Evolutionary conservation across 2,329 filamentous ascomycete species (phyloP).

Genomic region (Sporothrix brunneoviolacea): DNA sequence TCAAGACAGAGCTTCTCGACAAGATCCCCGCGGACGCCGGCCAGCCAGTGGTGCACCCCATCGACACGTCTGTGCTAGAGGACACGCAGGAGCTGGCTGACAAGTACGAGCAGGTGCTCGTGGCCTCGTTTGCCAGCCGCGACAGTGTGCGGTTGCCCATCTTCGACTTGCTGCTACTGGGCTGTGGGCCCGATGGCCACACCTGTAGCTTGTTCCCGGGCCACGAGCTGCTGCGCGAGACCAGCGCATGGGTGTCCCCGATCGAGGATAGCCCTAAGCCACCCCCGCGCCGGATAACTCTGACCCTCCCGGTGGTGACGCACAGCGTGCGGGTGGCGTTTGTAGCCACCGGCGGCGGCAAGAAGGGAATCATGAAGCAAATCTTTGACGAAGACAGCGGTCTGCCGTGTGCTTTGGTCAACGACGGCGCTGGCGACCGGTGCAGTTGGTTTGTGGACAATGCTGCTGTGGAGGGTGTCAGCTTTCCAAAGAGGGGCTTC

Average conservation of each 20-base stretch:
- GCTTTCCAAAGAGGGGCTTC: constrained; percentile 68
- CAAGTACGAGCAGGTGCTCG: constrained; percentile 83
- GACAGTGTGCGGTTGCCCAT: constrained; percentile 92
- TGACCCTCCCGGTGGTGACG: constrained; percentile 84
- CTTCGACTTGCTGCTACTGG: constrained; percentile 89
- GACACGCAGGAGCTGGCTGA: constrained; percentile 91
- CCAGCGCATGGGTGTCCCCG: constrained; percentile 82
- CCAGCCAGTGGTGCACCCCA: constrained; percentile 68
- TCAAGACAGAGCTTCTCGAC: constrained; percentile 82
- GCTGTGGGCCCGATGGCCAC: constrained; percentile 92
- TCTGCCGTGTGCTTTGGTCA: constrained; percentile 82
- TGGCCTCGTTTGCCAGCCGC: constrained; percentile 78
- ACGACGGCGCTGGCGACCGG: constrained; percentile 73
- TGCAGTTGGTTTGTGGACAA: constrained; percentile 94
- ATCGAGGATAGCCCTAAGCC: constrained; percentile 95
- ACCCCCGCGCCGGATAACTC: constrained; percentile 80
- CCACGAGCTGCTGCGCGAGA: constrained; percentile 78
- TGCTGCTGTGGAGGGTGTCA: constrained; percentile 76
- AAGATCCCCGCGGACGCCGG: constrained; percentile 68
- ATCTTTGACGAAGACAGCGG: constrained; percentile 81
- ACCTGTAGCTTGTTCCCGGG: constrained; percentile 95
- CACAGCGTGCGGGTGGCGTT: constrained; percentile 85
- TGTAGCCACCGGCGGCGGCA: constrained; percentile 80
- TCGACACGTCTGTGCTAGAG: constrained; percentile 58
- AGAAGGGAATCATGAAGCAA: constrained; percentile 85